A percentile compares a stretch with the other conserved stretches of the same genome.
These are phyloP conservation scores for Spiraea crenata DNA, from an alignment of 331 rosid species.

Conservation along the genomic window DNA sequence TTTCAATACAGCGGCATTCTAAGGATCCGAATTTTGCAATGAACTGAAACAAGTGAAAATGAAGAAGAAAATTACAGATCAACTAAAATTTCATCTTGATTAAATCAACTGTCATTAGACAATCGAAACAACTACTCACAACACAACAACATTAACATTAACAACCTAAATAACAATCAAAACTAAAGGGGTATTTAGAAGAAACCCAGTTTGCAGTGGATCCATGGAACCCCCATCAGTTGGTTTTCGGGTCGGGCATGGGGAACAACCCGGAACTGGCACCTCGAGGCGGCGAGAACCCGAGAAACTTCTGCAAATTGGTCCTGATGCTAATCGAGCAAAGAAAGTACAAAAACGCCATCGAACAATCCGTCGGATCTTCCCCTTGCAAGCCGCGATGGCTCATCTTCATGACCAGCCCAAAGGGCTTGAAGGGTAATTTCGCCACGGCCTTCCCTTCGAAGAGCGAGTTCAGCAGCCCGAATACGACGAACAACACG, in stretches of 20 bases:
- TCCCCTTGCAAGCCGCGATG: slow-evolving; percentile 83
- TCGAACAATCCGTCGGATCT: slow-evolving; percentile 88
- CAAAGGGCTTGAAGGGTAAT: slow-evolving; percentile 79
- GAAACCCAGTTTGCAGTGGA: background rate
- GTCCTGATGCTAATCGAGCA: slow-evolving; percentile 91
- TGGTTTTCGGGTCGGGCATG: slow-evolving; percentile 90
- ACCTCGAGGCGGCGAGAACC: slow-evolving; percentile 89
- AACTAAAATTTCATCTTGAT: background rate
- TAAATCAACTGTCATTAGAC: background rate
- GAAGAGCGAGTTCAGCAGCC: slow-evolving; percentile 78
- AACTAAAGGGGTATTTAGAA: slow-evolving; percentile 6
- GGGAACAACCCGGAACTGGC: slow-evolving; percentile 82
- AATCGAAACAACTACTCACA: background rate
- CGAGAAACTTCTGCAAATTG: slow-evolving; percentile 92
- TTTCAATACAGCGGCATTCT: background rate
- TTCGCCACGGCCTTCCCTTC: slow-evolving; percentile 90
- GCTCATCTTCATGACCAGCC: slow-evolving; percentile 89
- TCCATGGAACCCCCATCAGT: slow-evolving; percentile 37
- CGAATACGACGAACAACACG: slow-evolving; percentile 90
- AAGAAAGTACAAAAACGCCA: slow-evolving; percentile 90
- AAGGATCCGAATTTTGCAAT: background rate
- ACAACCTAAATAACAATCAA: background rate
- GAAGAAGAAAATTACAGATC: background rate
- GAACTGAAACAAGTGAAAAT: background rate
- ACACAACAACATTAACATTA: background rate